phyloP scores from a whole-genome alignment of 306 rosid species.

The Quercus mongolica region DNA sequence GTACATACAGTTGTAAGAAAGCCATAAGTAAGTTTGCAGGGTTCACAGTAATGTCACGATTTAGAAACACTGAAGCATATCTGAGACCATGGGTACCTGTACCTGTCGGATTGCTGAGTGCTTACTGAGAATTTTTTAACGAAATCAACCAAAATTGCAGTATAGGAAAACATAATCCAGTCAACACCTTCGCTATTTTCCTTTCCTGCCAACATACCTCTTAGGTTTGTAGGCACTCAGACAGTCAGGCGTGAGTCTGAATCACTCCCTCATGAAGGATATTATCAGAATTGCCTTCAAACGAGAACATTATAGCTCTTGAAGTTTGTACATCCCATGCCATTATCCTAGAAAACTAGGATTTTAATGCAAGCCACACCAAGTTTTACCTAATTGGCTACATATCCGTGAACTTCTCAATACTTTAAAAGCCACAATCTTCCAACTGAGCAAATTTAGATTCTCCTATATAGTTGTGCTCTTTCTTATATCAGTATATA shows the following conservation, averaged over 20 bases:
- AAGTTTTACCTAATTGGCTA: too few species aligned
- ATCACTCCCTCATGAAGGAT: constrained; percentile 74
- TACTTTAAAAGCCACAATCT: too few species aligned
- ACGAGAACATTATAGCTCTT: constrained; percentile 37
- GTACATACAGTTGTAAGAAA: neutral
- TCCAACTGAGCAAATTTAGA: too few species aligned
- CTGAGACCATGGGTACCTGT: neutral
- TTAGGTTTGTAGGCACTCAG: constrained; percentile 44
- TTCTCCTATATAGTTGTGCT: too few species aligned
- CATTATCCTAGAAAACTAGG: neutral
- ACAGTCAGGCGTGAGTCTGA: constrained; percentile 67
- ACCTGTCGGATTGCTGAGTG: constrained; percentile 60
- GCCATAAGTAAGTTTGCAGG: too few species aligned
- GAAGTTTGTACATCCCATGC: constrained; percentile 26
- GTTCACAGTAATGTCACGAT: neutral
- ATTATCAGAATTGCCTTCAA: constrained; percentile 57
- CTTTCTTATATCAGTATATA: too few species aligned
- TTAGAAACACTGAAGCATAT: neutral
- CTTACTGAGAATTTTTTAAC: constrained; percentile 50
- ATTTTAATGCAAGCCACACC: too few species aligned
- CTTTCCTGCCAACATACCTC: constrained; percentile 60
- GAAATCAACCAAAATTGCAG: constrained; percentile 66
- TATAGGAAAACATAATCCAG: constrained; percentile 69
- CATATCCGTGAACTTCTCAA: too few species aligned
- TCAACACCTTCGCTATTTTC: constrained; percentile 41